These are phyloP conservation scores for Rosa hybrid DNA, from an alignment of 331 rosid genomes.

Conservation along the genomic window DNA sequence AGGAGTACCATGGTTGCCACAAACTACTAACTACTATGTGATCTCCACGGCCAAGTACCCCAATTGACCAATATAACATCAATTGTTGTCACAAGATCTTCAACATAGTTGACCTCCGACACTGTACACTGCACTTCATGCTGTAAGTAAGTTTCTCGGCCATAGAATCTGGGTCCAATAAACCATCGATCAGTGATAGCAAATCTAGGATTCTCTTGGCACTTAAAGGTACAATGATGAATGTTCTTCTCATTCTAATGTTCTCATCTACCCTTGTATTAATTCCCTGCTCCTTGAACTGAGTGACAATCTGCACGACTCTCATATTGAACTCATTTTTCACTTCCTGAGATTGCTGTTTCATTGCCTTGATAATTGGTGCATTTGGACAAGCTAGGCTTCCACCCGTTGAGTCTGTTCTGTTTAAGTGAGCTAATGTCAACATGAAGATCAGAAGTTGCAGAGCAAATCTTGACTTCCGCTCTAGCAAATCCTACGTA, in stretches of 20 bases:
- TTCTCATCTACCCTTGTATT: constrained; percentile 66
- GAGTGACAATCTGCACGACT: constrained; percentile 62
- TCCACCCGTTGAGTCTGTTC: constrained; percentile 83
- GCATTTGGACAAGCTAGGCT: constrained; percentile 55
- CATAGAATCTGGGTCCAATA: constrained; percentile 86
- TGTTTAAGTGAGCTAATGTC: too few species aligned
- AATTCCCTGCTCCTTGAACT: constrained; percentile 84
- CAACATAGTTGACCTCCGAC: constrained; percentile 85
- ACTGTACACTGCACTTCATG: constrained; percentile 85
- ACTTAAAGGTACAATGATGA: constrained; percentile 89
- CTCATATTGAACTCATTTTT: constrained; percentile 74
- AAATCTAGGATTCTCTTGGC: constrained; percentile 78
- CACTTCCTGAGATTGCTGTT: constrained; percentile 83
- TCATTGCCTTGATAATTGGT: constrained; percentile 70
- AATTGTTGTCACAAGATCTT: constrained; percentile 90
- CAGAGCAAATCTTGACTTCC: too few species aligned
- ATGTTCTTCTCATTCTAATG: constrained; percentile 81
- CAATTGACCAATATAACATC: constrained; percentile 88
- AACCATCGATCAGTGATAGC: constrained; percentile 53
- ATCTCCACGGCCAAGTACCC: constrained; percentile 85
- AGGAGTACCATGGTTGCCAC: constrained; percentile 61
- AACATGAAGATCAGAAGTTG: too few species aligned
- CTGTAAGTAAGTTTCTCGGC: constrained; percentile 70
- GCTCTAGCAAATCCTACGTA: too few species aligned
- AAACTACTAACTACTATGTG: constrained; percentile 84